Conservation (phyloP, 2,329 filamentous ascomycete genomes). For the Penicillium sp. region DNA sequence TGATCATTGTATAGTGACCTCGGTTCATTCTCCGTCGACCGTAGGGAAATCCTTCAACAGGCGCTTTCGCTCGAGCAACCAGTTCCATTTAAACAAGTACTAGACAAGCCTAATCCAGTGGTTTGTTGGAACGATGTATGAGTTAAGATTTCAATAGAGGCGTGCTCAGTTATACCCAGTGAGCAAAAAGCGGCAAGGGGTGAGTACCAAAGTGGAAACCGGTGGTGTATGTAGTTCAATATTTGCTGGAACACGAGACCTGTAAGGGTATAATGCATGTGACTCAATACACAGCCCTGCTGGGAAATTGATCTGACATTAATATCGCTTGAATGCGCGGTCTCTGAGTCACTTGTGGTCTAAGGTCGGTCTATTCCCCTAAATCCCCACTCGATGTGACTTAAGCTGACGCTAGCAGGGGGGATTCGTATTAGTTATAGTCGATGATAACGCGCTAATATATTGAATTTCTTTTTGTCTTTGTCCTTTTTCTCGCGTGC, state of each 20-base stretch:
- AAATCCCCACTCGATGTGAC: constrained; percentile 2
- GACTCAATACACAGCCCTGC: neutral
- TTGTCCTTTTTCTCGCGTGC: neutral
- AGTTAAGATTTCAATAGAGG: too few relatives aligned
- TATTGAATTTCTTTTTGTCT: neutral
- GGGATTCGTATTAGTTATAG: neutral
- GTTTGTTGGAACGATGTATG: too few relatives aligned
- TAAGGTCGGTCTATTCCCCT: neutral
- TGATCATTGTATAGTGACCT: too few relatives aligned
- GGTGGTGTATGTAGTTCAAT: neutral
- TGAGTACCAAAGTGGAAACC: too few relatives aligned
- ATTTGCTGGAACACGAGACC: neutral
- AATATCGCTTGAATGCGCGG: neutral
- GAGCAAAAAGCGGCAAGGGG: neutral
- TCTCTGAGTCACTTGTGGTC: constrained; percentile 7
- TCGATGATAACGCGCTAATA: neutral
- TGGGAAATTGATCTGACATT: neutral
- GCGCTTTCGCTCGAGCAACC: too few relatives aligned
- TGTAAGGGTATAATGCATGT: neutral
- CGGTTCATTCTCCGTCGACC: too few relatives aligned
- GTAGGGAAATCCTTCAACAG: too few relatives aligned
- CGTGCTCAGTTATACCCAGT: too few relatives aligned
- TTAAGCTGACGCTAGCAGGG: neutral
- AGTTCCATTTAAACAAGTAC: too few relatives aligned
- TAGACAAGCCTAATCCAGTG: too few relatives aligned